Conservation (phyloP, 805 yeast genomes). For the Candida ficus region DNA sequence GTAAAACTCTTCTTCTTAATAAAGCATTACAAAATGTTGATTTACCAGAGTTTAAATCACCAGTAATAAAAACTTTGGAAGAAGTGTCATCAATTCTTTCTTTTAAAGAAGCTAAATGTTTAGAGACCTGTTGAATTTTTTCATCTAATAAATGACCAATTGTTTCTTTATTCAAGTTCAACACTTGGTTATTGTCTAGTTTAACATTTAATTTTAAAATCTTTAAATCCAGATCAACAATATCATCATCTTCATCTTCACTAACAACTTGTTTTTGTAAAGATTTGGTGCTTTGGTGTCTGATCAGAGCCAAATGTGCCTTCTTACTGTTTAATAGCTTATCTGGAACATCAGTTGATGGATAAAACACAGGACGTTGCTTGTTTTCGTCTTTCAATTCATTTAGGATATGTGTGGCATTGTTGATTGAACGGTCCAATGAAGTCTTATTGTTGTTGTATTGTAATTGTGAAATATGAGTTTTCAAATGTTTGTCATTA, state of each 20-base stretch:
- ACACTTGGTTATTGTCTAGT: conserved; percentile 42
- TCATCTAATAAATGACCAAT: conserved; percentile 65
- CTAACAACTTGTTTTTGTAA: conserved; percentile 16
- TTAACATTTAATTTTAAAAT: conserved; percentile 61
- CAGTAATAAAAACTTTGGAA: conserved; percentile 93
- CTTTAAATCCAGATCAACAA: conserved; percentile 39
- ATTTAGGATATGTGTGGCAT: conserved; percentile 44
- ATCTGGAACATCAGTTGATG: conserved; percentile 33
- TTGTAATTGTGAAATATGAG: conserved; percentile 66
- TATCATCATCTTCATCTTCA: conserved; percentile 17
- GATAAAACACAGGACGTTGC: conserved; percentile 58
- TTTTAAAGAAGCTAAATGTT: conserved; percentile 65
- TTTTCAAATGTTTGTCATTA: conserved; percentile 33
- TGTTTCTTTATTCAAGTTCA: conserved; percentile 60
- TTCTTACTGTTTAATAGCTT: conserved; percentile 39
- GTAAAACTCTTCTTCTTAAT: conserved; percentile 68
- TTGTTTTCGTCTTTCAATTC: conserved; percentile 53
- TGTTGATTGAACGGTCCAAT: conserved; percentile 55
- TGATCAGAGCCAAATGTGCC: conserved; percentile 49
- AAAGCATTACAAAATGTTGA: conserved; percentile 93
- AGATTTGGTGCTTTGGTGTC: conserved; percentile 33
- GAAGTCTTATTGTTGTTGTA: conserved; percentile 70
- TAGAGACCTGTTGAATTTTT: conserved; percentile 57
- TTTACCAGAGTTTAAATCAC: conserved; percentile 95
- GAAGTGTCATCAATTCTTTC: conserved; percentile 87